Conservation (phyloP, 768 basidiomycete species). For the Tricholoma flavovirens region DNA sequence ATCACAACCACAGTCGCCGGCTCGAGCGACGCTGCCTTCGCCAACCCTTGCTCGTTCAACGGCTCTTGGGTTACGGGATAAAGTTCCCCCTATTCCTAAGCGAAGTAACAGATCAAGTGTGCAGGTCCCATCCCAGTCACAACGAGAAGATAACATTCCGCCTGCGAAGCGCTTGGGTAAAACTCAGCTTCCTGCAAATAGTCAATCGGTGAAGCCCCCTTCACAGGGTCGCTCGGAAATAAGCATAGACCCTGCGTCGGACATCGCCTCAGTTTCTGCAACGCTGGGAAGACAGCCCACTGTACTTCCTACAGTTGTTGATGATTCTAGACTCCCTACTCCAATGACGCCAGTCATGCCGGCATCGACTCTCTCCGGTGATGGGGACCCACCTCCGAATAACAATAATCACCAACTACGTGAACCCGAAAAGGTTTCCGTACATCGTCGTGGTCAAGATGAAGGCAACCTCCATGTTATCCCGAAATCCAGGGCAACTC, state of each 20-base stretch:
- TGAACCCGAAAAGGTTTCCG: not conserved
- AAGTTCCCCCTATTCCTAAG: not conserved
- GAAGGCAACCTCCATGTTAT: conserved; percentile 22
- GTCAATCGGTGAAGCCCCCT: not conserved
- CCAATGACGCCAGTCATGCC: not conserved
- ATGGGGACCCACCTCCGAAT: not conserved
- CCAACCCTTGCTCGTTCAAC: not conserved
- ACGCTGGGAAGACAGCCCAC: not conserved
- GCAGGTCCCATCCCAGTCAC: not conserved
- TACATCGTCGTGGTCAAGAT: conserved; percentile 20
- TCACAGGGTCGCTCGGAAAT: not conserved
- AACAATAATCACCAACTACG: not conserved
- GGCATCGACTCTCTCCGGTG: not conserved
- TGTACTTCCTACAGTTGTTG: not conserved
- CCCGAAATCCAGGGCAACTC: conserved; percentile 11
- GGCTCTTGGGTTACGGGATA: not conserved
- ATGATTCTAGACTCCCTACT: not conserved
- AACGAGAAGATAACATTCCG: not conserved
- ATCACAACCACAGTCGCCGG: not conserved
- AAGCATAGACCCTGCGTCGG: not conserved
- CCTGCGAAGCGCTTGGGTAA: not conserved
- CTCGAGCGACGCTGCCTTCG: not conserved
- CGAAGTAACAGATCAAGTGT: not conserved
- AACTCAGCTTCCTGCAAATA: not conserved
- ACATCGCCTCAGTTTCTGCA: not conserved